These are phyloP conservation scores for Candida koratica DNA, from an alignment of 805 yeast genomes.

Conservation along the genomic window DNA sequence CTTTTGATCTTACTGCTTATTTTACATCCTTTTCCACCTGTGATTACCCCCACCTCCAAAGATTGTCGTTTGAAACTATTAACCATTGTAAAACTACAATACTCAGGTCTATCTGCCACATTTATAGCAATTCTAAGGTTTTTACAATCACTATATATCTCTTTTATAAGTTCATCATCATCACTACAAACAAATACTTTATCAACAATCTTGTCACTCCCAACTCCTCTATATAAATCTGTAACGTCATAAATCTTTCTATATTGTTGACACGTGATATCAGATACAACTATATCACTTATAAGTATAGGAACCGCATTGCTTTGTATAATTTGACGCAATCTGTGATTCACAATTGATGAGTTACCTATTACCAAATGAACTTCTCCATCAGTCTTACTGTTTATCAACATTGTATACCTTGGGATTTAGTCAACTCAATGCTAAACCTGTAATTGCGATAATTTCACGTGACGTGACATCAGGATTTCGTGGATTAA, in stretches of 20 bases:
- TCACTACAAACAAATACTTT: slow-evolving; percentile 58
- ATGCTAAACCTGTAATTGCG: slow-evolving; percentile 1
- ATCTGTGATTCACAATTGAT: slow-evolving; percentile 44
- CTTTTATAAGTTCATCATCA: background rate
- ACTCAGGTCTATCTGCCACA: slow-evolving; percentile 66
- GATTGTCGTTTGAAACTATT: slow-evolving; percentile 70
- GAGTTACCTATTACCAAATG: slow-evolving; percentile 58
- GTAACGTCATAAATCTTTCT: slow-evolving; percentile 26
- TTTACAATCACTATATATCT: slow-evolving; percentile 50
- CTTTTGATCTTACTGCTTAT: slow-evolving; percentile 77
- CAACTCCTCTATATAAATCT: slow-evolving; percentile 60
- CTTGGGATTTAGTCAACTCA: background rate
- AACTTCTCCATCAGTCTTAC: slow-evolving; percentile 29
- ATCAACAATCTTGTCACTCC: slow-evolving; percentile 61
- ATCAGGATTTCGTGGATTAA: background rate
- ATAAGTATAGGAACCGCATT: slow-evolving; percentile 56
- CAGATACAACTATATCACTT: slow-evolving; percentile 20
- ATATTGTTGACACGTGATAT: slow-evolving; percentile 9
- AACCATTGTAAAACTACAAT: slow-evolving; percentile 70
- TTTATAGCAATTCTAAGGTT: slow-evolving; percentile 76
- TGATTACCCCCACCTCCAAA: slow-evolving; percentile 78
- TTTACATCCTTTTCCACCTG: slow-evolving; percentile 87
- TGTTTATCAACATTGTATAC: slow-evolving; percentile 32
- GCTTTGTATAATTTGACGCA: slow-evolving; percentile 43
- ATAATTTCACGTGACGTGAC: slow-evolving; percentile 6